Evolutionary conservation across 1,284 basidiomycete species (phyloP).

Genomic region (Violaceomyces palustris): DNA sequence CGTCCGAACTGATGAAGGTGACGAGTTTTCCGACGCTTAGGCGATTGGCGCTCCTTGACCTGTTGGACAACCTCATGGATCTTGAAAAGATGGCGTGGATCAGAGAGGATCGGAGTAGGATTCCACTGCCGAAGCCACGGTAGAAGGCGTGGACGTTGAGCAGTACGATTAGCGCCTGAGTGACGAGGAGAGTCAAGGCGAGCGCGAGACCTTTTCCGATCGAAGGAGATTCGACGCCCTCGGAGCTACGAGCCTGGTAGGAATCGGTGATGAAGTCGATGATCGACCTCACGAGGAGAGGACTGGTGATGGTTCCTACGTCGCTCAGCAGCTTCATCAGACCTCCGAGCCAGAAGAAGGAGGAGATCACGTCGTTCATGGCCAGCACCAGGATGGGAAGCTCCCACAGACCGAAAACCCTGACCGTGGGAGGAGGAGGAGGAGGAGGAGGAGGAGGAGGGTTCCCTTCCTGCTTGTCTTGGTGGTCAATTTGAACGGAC

Average conservation of each 20-base stretch:
- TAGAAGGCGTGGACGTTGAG: slow-evolving; percentile 28
- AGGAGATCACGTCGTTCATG: slow-evolving; percentile 21
- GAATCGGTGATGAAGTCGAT: slow-evolving; percentile 70
- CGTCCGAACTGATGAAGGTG: slow-evolving; percentile 63
- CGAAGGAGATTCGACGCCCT: not conserved
- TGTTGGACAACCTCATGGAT: slow-evolving; percentile 12
- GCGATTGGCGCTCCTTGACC: slow-evolving; percentile 10
- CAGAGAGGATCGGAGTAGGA: slow-evolving; percentile 16
- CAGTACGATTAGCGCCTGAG: slow-evolving; percentile 19
- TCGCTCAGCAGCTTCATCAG: slow-evolving; percentile 15
- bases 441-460: too few species aligned
- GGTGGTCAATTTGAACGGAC: too few species aligned
- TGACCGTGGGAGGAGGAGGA: not conserved
- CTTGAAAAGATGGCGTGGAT: slow-evolving; percentile 23
- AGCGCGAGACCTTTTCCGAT: slow-evolving; percentile 71
- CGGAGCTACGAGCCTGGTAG: slow-evolving; percentile 58
- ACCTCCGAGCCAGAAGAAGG: slow-evolving; percentile 24
- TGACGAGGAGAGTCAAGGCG: slow-evolving; percentile 57
- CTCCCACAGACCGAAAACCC: too few species aligned
- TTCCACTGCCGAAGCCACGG: slow-evolving; percentile 15
- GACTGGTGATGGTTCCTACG: slow-evolving; percentile 19
- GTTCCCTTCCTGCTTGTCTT: too few species aligned
- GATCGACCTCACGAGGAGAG: slow-evolving; percentile 57
- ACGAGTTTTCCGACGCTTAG: slow-evolving; percentile 64
- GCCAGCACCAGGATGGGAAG: slow-evolving; percentile 6